A percentile compares a stretch with the other conserved stretches of the same genome.
phyloP scores from a whole-genome alignment of 169 alveolate genomes.

The Eimeria acervulina region DNA sequence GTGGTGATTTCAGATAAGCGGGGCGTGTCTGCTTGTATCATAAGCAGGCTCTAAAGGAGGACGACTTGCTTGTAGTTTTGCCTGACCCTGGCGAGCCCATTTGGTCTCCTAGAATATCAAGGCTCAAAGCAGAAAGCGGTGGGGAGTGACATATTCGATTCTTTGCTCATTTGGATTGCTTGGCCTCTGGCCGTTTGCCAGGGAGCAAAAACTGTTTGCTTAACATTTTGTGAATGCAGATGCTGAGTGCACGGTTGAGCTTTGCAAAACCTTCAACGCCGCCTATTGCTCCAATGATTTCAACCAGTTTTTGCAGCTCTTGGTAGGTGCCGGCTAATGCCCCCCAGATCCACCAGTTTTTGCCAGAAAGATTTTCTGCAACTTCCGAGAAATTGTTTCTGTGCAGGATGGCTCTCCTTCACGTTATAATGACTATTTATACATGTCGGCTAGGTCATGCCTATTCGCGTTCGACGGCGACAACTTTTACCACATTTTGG shows the following conservation, averaged over 20 bases:
- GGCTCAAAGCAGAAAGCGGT: conserved; percentile 18
- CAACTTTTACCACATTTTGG: conserved; percentile 60
- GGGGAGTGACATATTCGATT: neutral
- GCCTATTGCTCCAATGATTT: conserved; percentile 74
- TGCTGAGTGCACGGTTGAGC: conserved; percentile 31
- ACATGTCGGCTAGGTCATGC: conserved; percentile 54
- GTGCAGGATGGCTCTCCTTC: neutral
- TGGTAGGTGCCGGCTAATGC: conserved; percentile 24
- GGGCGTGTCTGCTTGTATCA: neutral
- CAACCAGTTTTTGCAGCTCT: conserved; percentile 68
- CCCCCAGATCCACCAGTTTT: neutral
- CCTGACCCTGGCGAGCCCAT: conserved; percentile 63
- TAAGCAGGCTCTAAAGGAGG: conserved; percentile 50
- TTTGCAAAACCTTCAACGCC: conserved; percentile 70
- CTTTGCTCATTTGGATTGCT: neutral
- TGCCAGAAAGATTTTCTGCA: neutral
- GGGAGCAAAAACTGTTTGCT: neutral
- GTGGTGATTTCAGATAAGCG: neutral
- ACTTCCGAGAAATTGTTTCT: neutral
- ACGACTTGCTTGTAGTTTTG: conserved; percentile 61
- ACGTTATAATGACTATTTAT: conserved; percentile 12
- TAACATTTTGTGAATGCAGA: conserved; percentile 41
- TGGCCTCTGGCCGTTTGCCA: neutral
- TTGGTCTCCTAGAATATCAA: conserved; percentile 55
- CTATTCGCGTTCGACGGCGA: conserved; percentile 59